A percentile compares a stretch with the other conserved stretches of the same genome.
These are phyloP conservation scores for Leucosporidium creatinivorum DNA, from an alignment of 768 basidiomycete genomes.

Conservation along the genomic window DNA sequence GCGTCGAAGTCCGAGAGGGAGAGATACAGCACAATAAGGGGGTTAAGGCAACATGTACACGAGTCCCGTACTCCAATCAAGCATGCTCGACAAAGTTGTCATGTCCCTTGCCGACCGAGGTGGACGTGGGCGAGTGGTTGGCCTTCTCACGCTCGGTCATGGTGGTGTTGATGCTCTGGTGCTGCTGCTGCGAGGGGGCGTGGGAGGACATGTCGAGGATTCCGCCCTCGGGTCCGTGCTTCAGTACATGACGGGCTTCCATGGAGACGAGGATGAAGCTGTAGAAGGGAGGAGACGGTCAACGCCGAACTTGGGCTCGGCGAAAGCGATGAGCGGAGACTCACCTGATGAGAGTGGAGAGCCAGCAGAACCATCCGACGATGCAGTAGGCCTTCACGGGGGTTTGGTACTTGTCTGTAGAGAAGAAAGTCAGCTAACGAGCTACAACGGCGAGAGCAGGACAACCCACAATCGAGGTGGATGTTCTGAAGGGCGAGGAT, in stretches of 20 bases:
- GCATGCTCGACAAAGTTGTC: background rate
- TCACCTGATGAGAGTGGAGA: conserved; percentile 14
- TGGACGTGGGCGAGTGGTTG: background rate
- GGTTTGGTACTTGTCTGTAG: conserved; percentile 11
- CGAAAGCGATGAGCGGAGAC: background rate
- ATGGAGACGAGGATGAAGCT: conserved; percentile 24
- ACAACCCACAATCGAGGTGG: conserved; percentile 5
- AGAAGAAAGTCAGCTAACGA: background rate
- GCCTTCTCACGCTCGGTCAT: background rate
- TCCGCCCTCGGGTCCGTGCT: conserved; percentile 14
- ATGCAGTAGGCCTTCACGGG: conserved; percentile 8
- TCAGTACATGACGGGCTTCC: conserved; percentile 26
- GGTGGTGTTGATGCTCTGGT: background rate
- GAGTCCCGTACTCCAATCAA: background rate
- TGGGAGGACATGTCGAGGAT: too few species aligned
- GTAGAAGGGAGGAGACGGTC: background rate
- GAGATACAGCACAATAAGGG: background rate
- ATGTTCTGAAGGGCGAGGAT: conserved; percentile 10
- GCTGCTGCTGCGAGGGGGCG: too few species aligned
- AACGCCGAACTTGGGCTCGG: background rate
- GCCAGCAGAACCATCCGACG: conserved; percentile 26
- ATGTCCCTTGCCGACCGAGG: background rate
- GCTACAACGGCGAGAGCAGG: background rate
- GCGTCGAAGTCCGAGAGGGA: too few species aligned
- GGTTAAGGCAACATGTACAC: background rate